Evolutionary conservation across 2,329 filamentous ascomycete species (phyloP), one percentile per base, ranked within the genome.

Genomic region (Colletotrichum brevisporum): DNA sequence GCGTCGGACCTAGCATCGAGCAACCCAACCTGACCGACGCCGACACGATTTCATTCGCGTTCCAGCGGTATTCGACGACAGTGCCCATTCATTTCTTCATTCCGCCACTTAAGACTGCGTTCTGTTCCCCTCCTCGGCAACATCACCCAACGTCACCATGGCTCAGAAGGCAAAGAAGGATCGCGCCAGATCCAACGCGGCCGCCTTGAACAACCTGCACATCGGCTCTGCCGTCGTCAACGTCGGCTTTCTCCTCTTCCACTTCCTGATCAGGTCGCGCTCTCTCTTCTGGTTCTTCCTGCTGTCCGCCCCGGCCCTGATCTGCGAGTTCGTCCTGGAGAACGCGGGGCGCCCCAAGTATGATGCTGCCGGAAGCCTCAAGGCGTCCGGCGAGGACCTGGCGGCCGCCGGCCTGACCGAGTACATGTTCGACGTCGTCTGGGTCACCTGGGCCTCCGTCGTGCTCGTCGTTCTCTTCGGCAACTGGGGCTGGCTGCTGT

Each of bases 391-490:
- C 51, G 95, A 98, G 78, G 96, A 99, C 79, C 88, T 99, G 59
- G 90, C 92, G 61, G 93, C 94, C 10, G 88, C 91, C 41, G 96
- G 96, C 5, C 83, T 99, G 84, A 98, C 95, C 12, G 96, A 98
- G 82, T 98, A 97, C 85, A 94, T 98, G 92, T 99, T 97, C 88
- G 96, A 99, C 82, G 89, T 97, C 57, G 85, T 97, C 61, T 98
- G 97, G 89, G 94, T 97, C 83, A 98, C 94, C 0, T 98, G 95
- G 91, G 90, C 89, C 12, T 92, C 91, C 62, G 84, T 94, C 48
- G 81, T 91, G 9, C 80, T 92, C n/a, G 94, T 91, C 15, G 87
- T 92, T 16, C 72, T 97, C 31, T 88, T 95, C 55, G 96, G 96
- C 4, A 94, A 98, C 78, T 91, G 91, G 83, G 93, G 83, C 15